Evolutionary conservation across 352 stramenopile genomes (phyloP).

Genomic region (Phytophthora hybrid): DNA sequence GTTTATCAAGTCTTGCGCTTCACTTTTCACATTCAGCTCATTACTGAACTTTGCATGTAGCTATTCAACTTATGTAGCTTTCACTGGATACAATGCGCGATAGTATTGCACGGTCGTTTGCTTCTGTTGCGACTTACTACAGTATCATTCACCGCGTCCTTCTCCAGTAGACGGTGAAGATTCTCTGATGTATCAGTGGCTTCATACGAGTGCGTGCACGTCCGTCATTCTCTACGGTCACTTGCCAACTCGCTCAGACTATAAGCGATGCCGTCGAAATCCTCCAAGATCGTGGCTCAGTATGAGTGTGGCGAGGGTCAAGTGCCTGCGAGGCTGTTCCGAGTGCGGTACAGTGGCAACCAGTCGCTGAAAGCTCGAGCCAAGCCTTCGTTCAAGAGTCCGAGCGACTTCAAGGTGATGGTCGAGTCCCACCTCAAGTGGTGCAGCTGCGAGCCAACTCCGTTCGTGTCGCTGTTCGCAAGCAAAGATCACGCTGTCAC

Average conservation of each 20-base stretch:
- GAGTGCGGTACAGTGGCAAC: constrained; percentile 17
- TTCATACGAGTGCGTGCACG: background rate
- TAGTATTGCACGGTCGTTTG: background rate
- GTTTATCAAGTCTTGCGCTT: too few species aligned
- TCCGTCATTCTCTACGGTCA: background rate
- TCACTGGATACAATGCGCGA: background rate
- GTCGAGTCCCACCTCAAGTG: constrained; percentile 21
- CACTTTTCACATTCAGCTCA: too few species aligned
- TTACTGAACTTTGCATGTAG: background rate
- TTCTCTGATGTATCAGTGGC: constrained; percentile 1
- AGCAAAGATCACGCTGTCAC: constrained; percentile 7
- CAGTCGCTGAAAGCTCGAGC: constrained; percentile 11
- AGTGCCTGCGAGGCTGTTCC: constrained; percentile 2
- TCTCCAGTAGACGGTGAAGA: background rate
- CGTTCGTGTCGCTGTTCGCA: constrained; percentile 27
- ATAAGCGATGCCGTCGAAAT: background rate
- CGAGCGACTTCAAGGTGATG: constrained; percentile 7
- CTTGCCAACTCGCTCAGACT: constrained; percentile 1
- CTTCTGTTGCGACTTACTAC: background rate
- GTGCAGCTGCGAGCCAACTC: constrained; percentile 20
- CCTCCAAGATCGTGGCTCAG: constrained; percentile 6
- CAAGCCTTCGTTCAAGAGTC: constrained; percentile 12
- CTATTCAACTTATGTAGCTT: background rate
- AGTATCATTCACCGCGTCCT: constrained; percentile 6
- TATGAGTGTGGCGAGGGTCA: constrained; percentile 7